Conservation (phyloP, 1,284 basidiomycete genomes). For the Pseudozyma sp. region DNA sequence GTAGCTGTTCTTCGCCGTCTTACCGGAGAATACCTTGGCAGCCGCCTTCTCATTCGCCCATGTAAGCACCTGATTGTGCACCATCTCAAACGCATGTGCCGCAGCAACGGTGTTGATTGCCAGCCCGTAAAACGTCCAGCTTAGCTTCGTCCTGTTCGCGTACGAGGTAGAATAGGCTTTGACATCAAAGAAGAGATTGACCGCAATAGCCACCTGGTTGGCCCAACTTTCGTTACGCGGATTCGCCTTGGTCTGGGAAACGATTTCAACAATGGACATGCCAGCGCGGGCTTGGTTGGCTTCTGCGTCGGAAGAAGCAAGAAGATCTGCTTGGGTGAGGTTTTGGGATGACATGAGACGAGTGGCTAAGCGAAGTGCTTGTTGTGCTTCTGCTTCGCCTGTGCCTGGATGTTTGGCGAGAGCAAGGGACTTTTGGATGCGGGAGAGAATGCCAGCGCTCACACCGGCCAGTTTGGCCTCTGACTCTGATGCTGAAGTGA, state of each 20-base stretch:
- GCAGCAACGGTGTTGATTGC: slow-evolving; percentile 56
- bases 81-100: slow-evolving; percentile 57
- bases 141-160: slow-evolving; percentile 33
- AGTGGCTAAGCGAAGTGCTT: slow-evolving; percentile 45
- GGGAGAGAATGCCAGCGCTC: slow-evolving; percentile 40
- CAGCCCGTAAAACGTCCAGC: slow-evolving; percentile 56
- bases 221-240: slow-evolving; percentile 51
- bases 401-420: slow-evolving; percentile 52
- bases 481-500: slow-evolving; percentile 16
- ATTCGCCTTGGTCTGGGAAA: slow-evolving; percentile 30
- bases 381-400: slow-evolving; percentile 51
- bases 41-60: slow-evolving; percentile 40
- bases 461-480: slow-evolving; percentile 37
- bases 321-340: slow-evolving; percentile 52
- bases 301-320: slow-evolving; percentile 31
- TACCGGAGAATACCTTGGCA: slow-evolving; percentile 17
- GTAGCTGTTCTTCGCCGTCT: slow-evolving; percentile 49
- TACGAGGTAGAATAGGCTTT: slow-evolving; percentile 46
- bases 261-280: slow-evolving; percentile 47
- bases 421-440: slow-evolving; percentile 49
- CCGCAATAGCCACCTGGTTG: slow-evolving; percentile 42
- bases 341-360: slow-evolving; percentile 51
- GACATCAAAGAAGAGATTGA: slow-evolving; percentile 52
- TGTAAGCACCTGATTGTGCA: slow-evolving; percentile 52
- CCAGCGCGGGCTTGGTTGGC: slow-evolving; percentile 36